phyloP scores from a whole-genome alignment of 352 stramenopile species.

The Vaucheria bursata region DNA sequence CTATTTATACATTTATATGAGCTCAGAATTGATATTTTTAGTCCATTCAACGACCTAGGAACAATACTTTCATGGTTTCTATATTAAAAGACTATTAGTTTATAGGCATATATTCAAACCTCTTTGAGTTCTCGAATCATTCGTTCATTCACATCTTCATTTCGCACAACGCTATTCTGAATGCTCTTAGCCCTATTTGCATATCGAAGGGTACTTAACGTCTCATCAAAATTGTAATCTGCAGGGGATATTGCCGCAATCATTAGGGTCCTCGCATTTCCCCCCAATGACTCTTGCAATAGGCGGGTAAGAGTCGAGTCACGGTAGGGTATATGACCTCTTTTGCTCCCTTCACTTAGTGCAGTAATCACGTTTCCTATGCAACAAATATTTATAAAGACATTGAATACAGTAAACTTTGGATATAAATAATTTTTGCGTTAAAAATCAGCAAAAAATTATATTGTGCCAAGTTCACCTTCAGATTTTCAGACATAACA shows the following conservation, averaged over 20 bases:
- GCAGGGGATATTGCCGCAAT: slow-evolving; percentile 89
- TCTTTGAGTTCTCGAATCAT: slow-evolving; percentile 88
- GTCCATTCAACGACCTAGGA: not conserved
- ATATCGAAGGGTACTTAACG: slow-evolving; percentile 91
- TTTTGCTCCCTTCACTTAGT: slow-evolving; percentile 47
- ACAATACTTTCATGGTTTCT: slow-evolving; percentile 26
- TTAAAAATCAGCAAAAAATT: no score
- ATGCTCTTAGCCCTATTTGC: slow-evolving; percentile 94
- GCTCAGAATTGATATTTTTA: not conserved
- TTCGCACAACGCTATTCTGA: slow-evolving; percentile 94
- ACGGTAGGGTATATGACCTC: slow-evolving; percentile 80
- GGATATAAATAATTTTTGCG: no score
- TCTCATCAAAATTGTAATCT: slow-evolving; percentile 98
- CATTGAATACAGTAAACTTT: no score
- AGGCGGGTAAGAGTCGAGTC: slow-evolving; percentile 90
- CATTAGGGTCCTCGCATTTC: slow-evolving; percentile 95
- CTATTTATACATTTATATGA: not conserved
- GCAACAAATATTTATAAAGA: no score
- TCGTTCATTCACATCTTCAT: slow-evolving; percentile 92
- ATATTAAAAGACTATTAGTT: no score
- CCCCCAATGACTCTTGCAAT: slow-evolving; percentile 81
- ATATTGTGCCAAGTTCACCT: no score
- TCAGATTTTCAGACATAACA: no score
- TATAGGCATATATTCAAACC: no score
- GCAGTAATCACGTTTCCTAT: slow-evolving; percentile 60